Evolutionary conservation across 1,284 basidiomycete species (phyloP), one percentile per base, ranked within the genome.

Genomic region (Chondrostereum purpureum): DNA sequence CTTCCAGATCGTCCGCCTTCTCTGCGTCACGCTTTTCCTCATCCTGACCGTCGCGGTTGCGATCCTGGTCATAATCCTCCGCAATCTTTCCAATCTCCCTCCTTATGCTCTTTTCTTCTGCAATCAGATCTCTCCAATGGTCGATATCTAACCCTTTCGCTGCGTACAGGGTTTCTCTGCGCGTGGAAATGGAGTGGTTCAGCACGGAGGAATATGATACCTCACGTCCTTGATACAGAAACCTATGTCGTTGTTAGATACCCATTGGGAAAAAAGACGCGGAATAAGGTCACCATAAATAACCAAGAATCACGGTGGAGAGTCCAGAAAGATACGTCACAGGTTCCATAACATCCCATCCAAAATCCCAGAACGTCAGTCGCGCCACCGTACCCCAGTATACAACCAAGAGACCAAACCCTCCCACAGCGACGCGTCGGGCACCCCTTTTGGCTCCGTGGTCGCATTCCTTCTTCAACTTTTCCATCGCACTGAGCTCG

Each of bases 341-440:
- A 1, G 81, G 82, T 55, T 85, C 80, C 79, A 83, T 83, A 8
- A 80, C 62, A 52, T 84, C 80, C 80, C 75, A 79, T 14, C 76
- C 76, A 49, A 65, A 73, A 56, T 79, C 75, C 76, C 76, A 78
- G 58, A 80, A 80, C n/a, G 77, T 84, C 43, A 80, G 63, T 14
- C 80, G 66, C 35, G 79, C 76, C 10, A 84, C 78, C 2, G 69
- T 64, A 10, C 66, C 75, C 80, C 81, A 85, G 58, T 84, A 84
- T 0, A 72, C 68, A 10, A 78, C 67, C 11, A 83, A 68, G 55
- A 75, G 68, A 2, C 69, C 77, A 39, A 84, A 73, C 0, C 79
- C 81, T 2, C 70, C 70, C 2, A 80, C 54, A 1, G 80, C 79
- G 61, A 83, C 70, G 39, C 74, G 56, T 27, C 71, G 67, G 11